phyloP scores from a whole-genome alignment of 2,329 filamentous ascomycete species.

The Alternaria sp. region DNA sequence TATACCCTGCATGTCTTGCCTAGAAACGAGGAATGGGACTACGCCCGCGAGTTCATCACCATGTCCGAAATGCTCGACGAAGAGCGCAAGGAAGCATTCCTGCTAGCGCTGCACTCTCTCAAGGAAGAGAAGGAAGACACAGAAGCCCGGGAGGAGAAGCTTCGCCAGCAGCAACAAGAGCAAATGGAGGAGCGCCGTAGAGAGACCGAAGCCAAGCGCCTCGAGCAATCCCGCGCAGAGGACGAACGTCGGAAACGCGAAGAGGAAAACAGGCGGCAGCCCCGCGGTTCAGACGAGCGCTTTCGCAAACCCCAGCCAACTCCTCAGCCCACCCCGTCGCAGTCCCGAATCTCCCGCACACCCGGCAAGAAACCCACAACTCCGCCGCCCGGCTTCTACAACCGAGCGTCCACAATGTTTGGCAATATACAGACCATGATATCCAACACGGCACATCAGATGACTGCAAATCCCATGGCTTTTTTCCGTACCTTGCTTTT shows the following conservation, averaged over 20 bases:
- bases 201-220: constrained; percentile 48
- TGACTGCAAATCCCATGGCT: constrained; percentile 64
- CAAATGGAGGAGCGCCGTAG: constrained; percentile 61
- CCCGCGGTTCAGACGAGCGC: constrained; percentile 43
- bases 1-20: constrained; percentile 96
- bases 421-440: constrained; percentile 59
- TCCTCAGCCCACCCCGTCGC: constrained; percentile 35
- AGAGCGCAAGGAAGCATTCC: constrained; percentile 86
- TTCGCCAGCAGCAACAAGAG: constrained; percentile 67
- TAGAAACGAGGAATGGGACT: constrained; percentile 94
- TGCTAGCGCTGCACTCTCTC: constrained; percentile 83
- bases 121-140: constrained; percentile 82
- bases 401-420: constrained; percentile 56
- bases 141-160: constrained; percentile 69
- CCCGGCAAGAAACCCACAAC: constrained; percentile 43
- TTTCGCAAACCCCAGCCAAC: constrained; percentile 35
- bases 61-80: constrained; percentile 89
- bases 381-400: constrained; percentile 50
- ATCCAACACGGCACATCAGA: constrained; percentile 59
- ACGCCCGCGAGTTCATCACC: constrained; percentile 88
- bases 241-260: constrained; percentile 53
- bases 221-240: constrained; percentile 53
- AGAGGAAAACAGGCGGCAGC: constrained; percentile 47
- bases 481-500: constrained; percentile 75
- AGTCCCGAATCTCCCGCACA: constrained; percentile 34